Conservation (phyloP, 2,329 filamentous ascomycete species). For the Aureobasidium mangrovei region DNA sequence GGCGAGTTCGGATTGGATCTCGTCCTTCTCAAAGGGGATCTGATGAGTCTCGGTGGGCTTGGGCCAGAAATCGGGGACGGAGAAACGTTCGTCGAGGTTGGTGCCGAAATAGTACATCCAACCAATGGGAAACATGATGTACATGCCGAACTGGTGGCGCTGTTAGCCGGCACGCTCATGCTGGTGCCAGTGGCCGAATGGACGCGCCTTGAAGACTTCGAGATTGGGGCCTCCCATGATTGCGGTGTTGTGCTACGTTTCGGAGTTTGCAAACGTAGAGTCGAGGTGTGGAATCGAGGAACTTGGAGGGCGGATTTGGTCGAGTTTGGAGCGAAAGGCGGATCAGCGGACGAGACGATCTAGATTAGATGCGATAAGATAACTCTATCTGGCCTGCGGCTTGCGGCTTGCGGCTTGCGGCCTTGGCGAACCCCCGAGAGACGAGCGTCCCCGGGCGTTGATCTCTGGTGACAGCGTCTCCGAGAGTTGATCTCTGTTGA, state of each 20-base stretch:
- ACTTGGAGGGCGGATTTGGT: not conserved
- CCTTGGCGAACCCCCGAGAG: not conserved
- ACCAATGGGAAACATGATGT: constrained; percentile 96
- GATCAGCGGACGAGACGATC: not conserved
- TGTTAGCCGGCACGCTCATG: not conserved
- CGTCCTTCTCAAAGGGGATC: constrained; percentile 67
- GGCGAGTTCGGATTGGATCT: constrained; percentile 74
- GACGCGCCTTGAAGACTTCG: constrained; percentile 81
- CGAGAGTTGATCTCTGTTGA: not conserved
- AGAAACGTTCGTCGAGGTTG: constrained; percentile 88
- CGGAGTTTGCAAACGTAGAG: not conserved
- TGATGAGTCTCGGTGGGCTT: constrained; percentile 67
- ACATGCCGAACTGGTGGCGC: constrained; percentile 78
- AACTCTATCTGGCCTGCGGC: not conserved
- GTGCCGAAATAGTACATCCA: constrained; percentile 99
- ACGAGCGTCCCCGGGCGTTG: not conserved
- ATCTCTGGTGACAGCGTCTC: not conserved
- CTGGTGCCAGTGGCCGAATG: not conserved
- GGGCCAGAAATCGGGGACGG: constrained; percentile 89
- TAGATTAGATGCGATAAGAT: not conserved
- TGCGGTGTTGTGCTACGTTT: not conserved
- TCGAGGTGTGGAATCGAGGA: not conserved
- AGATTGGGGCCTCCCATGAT: constrained; percentile 75
- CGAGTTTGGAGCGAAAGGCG: not conserved
- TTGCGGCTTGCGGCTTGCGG: not conserved